phyloP scores from a whole-genome alignment of 495 filamentous ascomycete species.

The Echria macrotheca region DNA sequence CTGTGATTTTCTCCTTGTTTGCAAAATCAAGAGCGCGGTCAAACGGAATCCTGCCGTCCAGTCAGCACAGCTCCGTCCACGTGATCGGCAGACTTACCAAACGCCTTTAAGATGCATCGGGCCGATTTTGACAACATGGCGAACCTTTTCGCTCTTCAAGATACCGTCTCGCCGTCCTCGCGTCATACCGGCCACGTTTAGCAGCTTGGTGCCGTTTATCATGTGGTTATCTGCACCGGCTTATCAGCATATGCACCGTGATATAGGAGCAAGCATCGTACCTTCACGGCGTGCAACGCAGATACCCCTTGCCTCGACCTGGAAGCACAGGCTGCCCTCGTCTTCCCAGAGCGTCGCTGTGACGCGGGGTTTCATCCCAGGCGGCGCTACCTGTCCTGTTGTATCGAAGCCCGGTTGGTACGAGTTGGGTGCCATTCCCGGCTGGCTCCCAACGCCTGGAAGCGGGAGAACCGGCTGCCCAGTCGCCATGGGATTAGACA shows the following conservation, averaged over 20 bases:
- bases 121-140: slow-evolving; percentile 97
- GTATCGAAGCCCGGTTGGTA: slow-evolving; percentile 67
- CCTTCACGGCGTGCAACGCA: slow-evolving; percentile 94
- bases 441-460: slow-evolving; percentile 52
- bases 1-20: slow-evolving; percentile 99
- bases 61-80: slow-evolving; percentile 4
- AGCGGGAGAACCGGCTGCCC: slow-evolving; percentile 60
- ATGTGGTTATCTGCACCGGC: slow-evolving; percentile 78
- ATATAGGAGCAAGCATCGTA: slow-evolving; percentile 34
- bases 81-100: slow-evolving; percentile 60
- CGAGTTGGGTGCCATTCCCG: slow-evolving; percentile 42
- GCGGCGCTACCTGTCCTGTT: slow-evolving; percentile 87
- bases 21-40: slow-evolving; percentile 95
- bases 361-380: slow-evolving; percentile 97
- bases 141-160: slow-evolving; percentile 92
- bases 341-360: slow-evolving; percentile 98
- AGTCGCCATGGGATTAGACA: slow-evolving; percentile 61
- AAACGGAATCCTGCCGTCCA: slow-evolving; percentile 77
- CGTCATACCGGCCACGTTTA: slow-evolving; percentile 98
- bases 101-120: slow-evolving; percentile 99
- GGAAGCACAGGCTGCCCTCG: slow-evolving; percentile 94
- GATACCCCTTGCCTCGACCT: slow-evolving; percentile 93
- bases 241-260: not conserved
- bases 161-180: slow-evolving; percentile 93
- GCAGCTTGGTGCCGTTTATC: slow-evolving; percentile 96